phyloP scores from a whole-genome alignment of 179 eudicot species.

The Corrigiola litoralis region DNA sequence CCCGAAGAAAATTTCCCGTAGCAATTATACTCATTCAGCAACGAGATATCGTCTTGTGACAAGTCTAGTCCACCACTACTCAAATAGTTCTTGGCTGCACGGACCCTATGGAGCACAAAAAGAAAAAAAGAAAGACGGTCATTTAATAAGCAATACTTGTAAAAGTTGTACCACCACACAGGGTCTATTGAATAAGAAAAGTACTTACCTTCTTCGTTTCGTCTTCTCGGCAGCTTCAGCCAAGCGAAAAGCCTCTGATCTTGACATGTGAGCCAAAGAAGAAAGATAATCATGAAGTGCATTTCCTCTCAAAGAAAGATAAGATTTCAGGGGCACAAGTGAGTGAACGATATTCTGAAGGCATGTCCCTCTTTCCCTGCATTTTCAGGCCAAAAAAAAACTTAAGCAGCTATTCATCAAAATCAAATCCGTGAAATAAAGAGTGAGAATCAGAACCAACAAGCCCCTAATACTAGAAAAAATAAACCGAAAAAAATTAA shows the following conservation, averaged over 20 bases:
- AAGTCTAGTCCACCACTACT: conserved; percentile 51
- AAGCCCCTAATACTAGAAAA: background rate
- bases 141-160: background rate
- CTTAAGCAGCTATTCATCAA: background rate
- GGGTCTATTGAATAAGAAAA: background rate
- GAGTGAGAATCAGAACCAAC: background rate
- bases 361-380: conserved; percentile 49
- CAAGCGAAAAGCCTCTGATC: conserved; percentile 60
- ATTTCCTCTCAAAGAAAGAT: conserved; percentile 50
- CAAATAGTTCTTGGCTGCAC: conserved; percentile 57
- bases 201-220: conserved; percentile 53
- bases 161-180: background rate
- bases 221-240: conserved; percentile 42
- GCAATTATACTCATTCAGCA: conserved; percentile 38
- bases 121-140: background rate
- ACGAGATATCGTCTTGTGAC: conserved; percentile 51
- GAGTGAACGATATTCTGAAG: conserved; percentile 48
- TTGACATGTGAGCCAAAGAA: conserved; percentile 72
- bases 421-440: conserved; percentile 8
- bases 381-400: conserved; percentile 1
- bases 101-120: conserved; percentile 39
- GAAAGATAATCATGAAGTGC: conserved; percentile 71
- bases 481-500: background rate
- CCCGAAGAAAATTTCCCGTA: conserved; percentile 24
- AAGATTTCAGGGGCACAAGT: conserved; percentile 54